Percentiles rank a stretch among this genome's conserved stretches.
Evolutionary conservation across 2,329 filamentous ascomycete genomes (phyloP).

Genomic region (Fusarium sp.): DNA sequence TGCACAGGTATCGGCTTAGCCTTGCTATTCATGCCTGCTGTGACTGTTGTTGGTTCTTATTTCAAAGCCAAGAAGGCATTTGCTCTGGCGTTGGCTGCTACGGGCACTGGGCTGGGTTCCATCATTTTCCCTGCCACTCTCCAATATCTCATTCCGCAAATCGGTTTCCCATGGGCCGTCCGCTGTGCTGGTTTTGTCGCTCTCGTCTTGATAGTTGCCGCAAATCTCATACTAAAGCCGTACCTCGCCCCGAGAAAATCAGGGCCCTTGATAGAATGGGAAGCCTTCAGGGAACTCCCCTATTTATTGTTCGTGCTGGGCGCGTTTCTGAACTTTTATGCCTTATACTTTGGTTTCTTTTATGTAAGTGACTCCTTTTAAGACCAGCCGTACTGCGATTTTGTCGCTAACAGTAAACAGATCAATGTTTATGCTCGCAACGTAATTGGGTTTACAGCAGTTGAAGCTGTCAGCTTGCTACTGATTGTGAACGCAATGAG

Average conservation of each 20-base stretch:
- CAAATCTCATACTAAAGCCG: constrained; percentile 54
- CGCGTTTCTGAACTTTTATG: constrained; percentile 57
- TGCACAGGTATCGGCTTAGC: constrained; percentile 64
- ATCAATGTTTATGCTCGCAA: constrained; percentile 55
- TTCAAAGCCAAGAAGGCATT: constrained; percentile 66
- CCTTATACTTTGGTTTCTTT: constrained; percentile 52
- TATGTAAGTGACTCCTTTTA: constrained; percentile 54
- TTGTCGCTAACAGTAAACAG: constrained; percentile 39
- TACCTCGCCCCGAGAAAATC: constrained; percentile 59
- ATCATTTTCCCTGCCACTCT: constrained; percentile 67
- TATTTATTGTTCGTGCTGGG: constrained; percentile 63
- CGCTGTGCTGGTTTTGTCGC: constrained; percentile 72
- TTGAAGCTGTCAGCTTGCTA: constrained; percentile 64
- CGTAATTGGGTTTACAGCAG: constrained; percentile 55
- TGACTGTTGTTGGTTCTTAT: constrained; percentile 70
- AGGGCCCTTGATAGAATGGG: constrained; percentile 64
- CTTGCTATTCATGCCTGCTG: constrained; percentile 66
- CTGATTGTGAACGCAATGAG: constrained; percentile 74
- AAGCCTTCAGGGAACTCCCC: constrained; percentile 64
- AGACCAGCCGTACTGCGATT: constrained; percentile 21
- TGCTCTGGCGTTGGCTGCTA: constrained; percentile 68
- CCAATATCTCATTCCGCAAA: constrained; percentile 63
- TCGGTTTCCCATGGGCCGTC: constrained; percentile 73
- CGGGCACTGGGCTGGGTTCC: constrained; percentile 66
- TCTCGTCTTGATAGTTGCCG: constrained; percentile 55